Evolutionary conservation across 2,329 filamentous ascomycete species (phyloP).

Genomic region (Drechslera avenae): DNA sequence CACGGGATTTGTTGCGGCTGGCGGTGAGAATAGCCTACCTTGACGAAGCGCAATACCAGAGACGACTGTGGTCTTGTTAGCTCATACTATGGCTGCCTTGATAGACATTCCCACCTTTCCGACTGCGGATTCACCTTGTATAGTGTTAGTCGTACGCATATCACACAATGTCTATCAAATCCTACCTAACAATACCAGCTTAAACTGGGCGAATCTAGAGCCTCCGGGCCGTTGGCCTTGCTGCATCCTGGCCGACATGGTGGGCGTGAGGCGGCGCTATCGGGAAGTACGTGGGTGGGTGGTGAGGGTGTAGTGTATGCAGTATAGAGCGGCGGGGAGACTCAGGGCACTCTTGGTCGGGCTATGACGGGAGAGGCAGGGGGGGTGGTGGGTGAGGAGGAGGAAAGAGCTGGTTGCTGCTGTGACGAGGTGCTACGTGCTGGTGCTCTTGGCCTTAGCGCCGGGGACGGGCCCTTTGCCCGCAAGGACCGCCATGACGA

Average conservation of each 20-base stretch:
- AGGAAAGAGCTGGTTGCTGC: constrained; percentile 17
- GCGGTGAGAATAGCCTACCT: constrained; percentile 62
- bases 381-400: constrained; percentile 9
- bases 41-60: constrained; percentile 96
- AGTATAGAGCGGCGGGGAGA: constrained; percentile 3
- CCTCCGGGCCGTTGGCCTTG: constrained; percentile 68
- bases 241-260: constrained; percentile 85
- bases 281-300: constrained; percentile 12
- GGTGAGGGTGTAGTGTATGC: constrained; percentile 2
- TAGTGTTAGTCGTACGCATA: constrained; percentile 25
- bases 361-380: constrained; percentile 1
- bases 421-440: constrained; percentile 22
- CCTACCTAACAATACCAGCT: constrained; percentile 94
- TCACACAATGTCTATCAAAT: background rate
- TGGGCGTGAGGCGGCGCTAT: constrained; percentile 34
- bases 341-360: constrained; percentile 3
- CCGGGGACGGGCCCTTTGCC: constrained; percentile 15
- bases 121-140: constrained; percentile 94
- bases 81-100: constrained; percentile 32
- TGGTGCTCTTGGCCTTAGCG: constrained; percentile 12
- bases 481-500: constrained; percentile 25
- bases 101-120: constrained; percentile 75
- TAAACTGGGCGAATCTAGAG: constrained; percentile 95
- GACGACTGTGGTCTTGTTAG: constrained; percentile 73
- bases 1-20: no score